A percentile compares a stretch with the other conserved stretches of the same genome.
Evolutionary conservation across 179 eudicot genomes (phyloP).

Genomic region (Carnegiea gigantea): DNA sequence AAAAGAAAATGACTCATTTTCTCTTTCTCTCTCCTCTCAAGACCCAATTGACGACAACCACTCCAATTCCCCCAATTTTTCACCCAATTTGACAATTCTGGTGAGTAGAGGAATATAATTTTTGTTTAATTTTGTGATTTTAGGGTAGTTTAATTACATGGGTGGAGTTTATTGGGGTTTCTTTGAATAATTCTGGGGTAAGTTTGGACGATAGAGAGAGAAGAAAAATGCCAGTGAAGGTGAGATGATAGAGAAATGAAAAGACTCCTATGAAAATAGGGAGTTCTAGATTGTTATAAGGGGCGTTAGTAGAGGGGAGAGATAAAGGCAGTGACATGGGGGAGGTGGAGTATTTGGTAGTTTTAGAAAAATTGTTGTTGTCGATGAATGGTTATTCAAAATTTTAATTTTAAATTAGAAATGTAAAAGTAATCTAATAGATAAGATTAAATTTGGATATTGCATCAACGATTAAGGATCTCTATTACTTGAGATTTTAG

Average conservation of each 20-base stretch:
- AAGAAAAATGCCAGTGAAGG: not conserved
- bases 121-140: not conserved
- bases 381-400: too few species aligned
- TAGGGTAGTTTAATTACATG: not conserved
- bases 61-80: slow-evolving; percentile 29
- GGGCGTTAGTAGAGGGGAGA: too few species aligned
- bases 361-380: too few species aligned
- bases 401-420: too few species aligned
- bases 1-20: slow-evolving; percentile 17
- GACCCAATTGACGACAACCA: slow-evolving; percentile 34
- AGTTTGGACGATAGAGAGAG: slow-evolving; percentile 24
- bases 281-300: too few species aligned
- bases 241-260: not conserved
- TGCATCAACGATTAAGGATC: too few species aligned
- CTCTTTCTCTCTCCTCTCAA: slow-evolving; percentile 33
- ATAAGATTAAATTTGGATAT: too few species aligned
- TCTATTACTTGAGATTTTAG: too few species aligned
- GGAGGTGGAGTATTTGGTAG: too few species aligned
- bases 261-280: too few species aligned
- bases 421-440: too few species aligned
- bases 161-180: not conserved
- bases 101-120: slow-evolving; percentile 25
- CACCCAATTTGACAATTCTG: slow-evolving; percentile 57
- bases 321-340: too few species aligned
- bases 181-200: not conserved